Percentiles rank a stretch among this genome's conserved stretches.
Evolutionary conservation across 495 filamentous ascomycete species (phyloP).

Genomic region (Ascodesmis nigricans): DNA sequence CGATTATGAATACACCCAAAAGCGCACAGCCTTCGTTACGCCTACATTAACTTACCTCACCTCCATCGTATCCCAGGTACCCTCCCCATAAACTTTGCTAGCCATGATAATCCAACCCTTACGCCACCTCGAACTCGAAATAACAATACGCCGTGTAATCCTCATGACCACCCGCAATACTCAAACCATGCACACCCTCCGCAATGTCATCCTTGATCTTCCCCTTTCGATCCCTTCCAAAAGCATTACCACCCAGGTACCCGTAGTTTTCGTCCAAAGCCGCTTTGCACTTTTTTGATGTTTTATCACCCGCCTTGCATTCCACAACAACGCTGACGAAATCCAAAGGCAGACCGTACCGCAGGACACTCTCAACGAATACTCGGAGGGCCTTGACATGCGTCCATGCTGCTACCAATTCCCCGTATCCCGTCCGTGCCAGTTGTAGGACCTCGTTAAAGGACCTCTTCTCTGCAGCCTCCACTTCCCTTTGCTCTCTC

Average conservation of each 20-base stretch:
- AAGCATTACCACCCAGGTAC: slow-evolving; percentile 86
- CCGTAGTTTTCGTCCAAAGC: slow-evolving; percentile 70
- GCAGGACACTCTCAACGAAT: slow-evolving; percentile 88
- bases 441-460: slow-evolving; percentile 79
- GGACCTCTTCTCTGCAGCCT: slow-evolving; percentile 60
- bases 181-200: slow-evolving; percentile 25
- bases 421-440: slow-evolving; percentile 72
- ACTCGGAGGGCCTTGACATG: slow-evolving; percentile 79
- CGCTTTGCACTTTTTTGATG: slow-evolving; percentile 55
- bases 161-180: slow-evolving; percentile 25
- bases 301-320: slow-evolving; percentile 30
- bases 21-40: too few species aligned
- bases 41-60: too few species aligned
- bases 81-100: too few species aligned
- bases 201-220: slow-evolving; percentile 68
- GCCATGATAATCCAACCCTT: too few species aligned
- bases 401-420: slow-evolving; percentile 83
- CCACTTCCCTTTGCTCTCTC: slow-evolving; percentile 57
- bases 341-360: slow-evolving; percentile 38
- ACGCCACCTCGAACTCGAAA: slow-evolving; percentile 74
- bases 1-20: too few species aligned
- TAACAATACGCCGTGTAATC: slow-evolving; percentile 95
- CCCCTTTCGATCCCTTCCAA: slow-evolving; percentile 84
- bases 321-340: slow-evolving; percentile 1
- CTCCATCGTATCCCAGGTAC: too few species aligned